phyloP scores from a whole-genome alignment of 176 grass and related monocot genomes.

The Carex pumila region DNA sequence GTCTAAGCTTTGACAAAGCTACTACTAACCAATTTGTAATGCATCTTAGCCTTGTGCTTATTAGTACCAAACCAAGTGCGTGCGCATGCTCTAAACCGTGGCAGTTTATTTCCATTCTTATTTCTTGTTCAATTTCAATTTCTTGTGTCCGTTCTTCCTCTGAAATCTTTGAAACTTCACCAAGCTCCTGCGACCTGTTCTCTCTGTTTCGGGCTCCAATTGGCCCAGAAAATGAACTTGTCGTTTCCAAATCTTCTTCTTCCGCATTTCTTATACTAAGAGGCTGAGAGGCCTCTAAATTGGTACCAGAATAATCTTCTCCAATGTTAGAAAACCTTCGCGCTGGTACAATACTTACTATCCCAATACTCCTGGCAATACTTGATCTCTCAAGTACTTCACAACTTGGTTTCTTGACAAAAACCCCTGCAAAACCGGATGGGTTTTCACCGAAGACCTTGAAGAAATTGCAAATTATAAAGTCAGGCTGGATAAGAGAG shows the following conservation, averaged over 20 bases:
- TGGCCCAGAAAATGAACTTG: conserved; percentile 61
- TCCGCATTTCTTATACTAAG: conserved; percentile 15
- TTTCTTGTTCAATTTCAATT: conserved; percentile 10
- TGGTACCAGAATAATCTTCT: conserved; percentile 52
- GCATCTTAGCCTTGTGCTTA: conserved; percentile 67
- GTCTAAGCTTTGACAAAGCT: conserved; percentile 62
- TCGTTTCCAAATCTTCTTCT: conserved; percentile 55
- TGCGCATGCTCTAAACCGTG: conserved; percentile 75
- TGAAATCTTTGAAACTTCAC: conserved; percentile 8
- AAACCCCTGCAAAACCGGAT: conserved; percentile 71
- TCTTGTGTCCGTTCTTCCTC: conserved; percentile 5
- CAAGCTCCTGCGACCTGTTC: conserved; percentile 21
- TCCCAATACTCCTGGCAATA: conserved; percentile 72
- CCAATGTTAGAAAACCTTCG: conserved; percentile 39
- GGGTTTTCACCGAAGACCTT: conserved; percentile 92
- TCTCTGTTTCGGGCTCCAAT: conserved; percentile 18
- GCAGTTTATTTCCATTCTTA: conserved; percentile 51
- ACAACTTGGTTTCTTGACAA: conserved; percentile 59
- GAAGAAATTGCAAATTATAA: conserved; percentile 93
- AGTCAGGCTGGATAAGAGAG: conserved; percentile 81
- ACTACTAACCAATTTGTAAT: conserved; percentile 86
- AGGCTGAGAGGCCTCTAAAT: conserved; percentile 42
- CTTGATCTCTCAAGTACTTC: conserved; percentile 56
- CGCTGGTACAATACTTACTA: conserved; percentile 68
- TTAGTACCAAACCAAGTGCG: conserved; percentile 55